A percentile compares a stretch with the other conserved stretches of the same genome.
phyloP scores from a whole-genome alignment of 176 grass and related monocot species.

The Aegilops tauschii region DNA sequence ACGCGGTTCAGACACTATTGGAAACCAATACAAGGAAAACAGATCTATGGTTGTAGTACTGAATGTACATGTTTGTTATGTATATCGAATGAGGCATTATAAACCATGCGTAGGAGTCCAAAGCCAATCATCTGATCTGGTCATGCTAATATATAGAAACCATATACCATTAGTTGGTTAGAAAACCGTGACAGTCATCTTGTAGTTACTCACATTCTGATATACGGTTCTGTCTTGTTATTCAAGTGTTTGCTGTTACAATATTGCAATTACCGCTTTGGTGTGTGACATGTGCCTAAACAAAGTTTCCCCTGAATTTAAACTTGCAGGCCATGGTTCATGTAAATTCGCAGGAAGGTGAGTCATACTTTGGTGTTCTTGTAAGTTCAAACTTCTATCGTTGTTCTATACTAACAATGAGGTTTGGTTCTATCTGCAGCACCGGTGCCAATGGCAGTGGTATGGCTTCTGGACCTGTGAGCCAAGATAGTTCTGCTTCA shows the following conservation, averaged over 20 bases:
- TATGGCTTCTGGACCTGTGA: slow-evolving; percentile 60
- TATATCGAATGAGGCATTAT: neutral
- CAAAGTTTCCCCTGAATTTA: slow-evolving; percentile 7
- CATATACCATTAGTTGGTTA: neutral
- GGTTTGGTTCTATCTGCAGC: slow-evolving; percentile 48
- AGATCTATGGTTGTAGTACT: neutral
- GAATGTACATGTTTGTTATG: neutral
- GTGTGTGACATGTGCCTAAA: slow-evolving; percentile 7
- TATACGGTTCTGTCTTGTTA: neutral
- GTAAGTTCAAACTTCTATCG: neutral
- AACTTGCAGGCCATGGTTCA: slow-evolving; percentile 75
- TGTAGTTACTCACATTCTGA: neutral
- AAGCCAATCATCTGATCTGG: neutral
- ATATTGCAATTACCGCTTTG: neutral
- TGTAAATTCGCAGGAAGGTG: slow-evolving; percentile 95
- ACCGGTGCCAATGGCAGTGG: slow-evolving; percentile 47
- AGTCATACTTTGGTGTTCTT: slow-evolving; percentile 1
- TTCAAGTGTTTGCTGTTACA: neutral
- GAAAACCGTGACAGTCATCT: neutral
- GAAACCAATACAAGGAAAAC: neutral
- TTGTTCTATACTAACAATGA: slow-evolving; percentile 17
- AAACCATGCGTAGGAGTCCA: neutral
- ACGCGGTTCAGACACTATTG: neutral
- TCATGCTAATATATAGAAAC: slow-evolving; percentile 2
- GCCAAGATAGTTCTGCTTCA: slow-evolving; percentile 43